Conservation (phyloP, 768 basidiomycete species). For the Tubosaeta brunneosetosa region DNA sequence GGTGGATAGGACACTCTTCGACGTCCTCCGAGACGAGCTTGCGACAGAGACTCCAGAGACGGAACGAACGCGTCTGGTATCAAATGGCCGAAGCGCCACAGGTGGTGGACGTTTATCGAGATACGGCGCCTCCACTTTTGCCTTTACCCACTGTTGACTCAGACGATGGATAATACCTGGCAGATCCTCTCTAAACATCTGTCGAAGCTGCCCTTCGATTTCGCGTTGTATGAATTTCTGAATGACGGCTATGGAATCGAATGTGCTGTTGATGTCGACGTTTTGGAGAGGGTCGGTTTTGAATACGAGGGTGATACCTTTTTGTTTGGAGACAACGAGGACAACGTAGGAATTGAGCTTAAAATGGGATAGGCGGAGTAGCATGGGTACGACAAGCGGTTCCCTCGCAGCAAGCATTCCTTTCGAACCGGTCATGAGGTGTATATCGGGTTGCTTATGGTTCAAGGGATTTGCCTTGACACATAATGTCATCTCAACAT, state of each 20-base stretch:
- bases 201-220: slow-evolving; percentile 93
- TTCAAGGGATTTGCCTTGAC: slow-evolving; percentile 89
- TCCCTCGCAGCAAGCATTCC: slow-evolving; percentile 94
- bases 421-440: slow-evolving; percentile 73
- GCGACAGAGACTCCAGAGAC: slow-evolving; percentile 39
- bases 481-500: slow-evolving; percentile 4
- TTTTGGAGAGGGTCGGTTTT: slow-evolving; percentile 98
- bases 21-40: slow-evolving; percentile 28
- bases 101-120: slow-evolving; percentile 49
- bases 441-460: slow-evolving; percentile 87
- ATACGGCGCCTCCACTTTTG: slow-evolving; percentile 91
- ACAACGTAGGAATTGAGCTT: slow-evolving; percentile 94
- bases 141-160: slow-evolving; percentile 93
- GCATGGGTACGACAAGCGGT: slow-evolving; percentile 96
- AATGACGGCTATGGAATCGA: slow-evolving; percentile 96
- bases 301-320: slow-evolving; percentile 98
- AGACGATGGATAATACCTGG: slow-evolving; percentile 96
- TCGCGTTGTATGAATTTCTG: slow-evolving; percentile 97
- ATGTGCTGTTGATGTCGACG: slow-evolving; percentile 96
- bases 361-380: slow-evolving; percentile 93
- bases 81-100: slow-evolving; percentile 30
- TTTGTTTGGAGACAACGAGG: slow-evolving; percentile 94
- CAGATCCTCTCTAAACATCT: slow-evolving; percentile 97
- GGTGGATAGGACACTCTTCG: slow-evolving; percentile 14
- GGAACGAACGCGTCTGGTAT: slow-evolving; percentile 38